These are phyloP conservation scores for Mycogone perniciosa DNA, from an alignment of 2,329 filamentous ascomycete species.

Conservation along the genomic window DNA sequence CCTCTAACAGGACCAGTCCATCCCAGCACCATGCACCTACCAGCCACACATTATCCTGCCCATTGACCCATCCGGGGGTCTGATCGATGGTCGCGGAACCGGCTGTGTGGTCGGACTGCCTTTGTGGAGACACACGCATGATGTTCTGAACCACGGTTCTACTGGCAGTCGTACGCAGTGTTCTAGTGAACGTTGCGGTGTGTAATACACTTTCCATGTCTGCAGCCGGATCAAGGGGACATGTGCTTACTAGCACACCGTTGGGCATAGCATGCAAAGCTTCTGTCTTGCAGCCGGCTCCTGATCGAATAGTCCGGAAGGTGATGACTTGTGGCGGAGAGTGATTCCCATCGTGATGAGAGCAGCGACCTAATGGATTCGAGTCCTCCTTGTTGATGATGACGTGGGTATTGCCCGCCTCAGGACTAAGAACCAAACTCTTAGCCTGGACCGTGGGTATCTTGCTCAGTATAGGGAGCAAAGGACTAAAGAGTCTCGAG, in stretches of 20 bases:
- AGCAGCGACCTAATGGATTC: constrained; percentile 17
- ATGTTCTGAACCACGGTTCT: constrained; percentile 41
- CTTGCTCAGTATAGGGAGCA: constrained; percentile 29
- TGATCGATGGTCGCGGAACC: background rate
- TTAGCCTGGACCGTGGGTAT: constrained; percentile 45
- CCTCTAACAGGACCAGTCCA: constrained; percentile 56
- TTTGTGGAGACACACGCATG: constrained; percentile 25
- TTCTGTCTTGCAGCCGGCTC: constrained; percentile 36
- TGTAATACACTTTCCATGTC: constrained; percentile 36
- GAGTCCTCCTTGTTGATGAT: constrained; percentile 7
- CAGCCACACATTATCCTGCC: constrained; percentile 47
- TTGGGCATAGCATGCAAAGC: constrained; percentile 46
- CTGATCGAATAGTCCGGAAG: constrained; percentile 30
- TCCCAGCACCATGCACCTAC: constrained; percentile 59
- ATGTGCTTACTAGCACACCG: constrained; percentile 48
- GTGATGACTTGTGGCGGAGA: constrained; percentile 27
- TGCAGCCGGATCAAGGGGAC: constrained; percentile 33
- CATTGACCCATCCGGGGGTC: constrained; percentile 41
- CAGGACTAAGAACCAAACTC: constrained; percentile 35
- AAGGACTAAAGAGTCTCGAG: constrained; percentile 39
- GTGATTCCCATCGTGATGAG: constrained; percentile 20
- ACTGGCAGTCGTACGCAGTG: constrained; percentile 44
- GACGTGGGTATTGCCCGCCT: constrained; percentile 6
- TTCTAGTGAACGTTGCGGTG: constrained; percentile 44
- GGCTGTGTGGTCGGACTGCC: constrained; percentile 7